A percentile compares a stretch with the other conserved stretches of the same genome.
These are phyloP conservation scores for Rhodamnia argentea DNA, from an alignment of 345 rosid genomes.

Conservation along the genomic window DNA sequence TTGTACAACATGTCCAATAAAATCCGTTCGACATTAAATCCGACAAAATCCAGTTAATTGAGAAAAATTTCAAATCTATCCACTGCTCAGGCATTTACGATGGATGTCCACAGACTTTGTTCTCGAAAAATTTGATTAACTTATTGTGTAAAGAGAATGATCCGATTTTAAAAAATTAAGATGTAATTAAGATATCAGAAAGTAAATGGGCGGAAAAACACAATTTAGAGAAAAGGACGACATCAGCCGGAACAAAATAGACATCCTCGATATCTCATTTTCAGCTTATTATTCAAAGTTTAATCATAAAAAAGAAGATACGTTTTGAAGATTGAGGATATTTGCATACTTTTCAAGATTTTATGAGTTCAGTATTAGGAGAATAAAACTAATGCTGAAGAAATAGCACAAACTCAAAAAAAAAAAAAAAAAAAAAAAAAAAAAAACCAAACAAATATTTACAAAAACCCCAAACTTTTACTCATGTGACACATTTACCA, in stretches of 20 bases:
- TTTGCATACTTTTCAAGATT: not conserved
- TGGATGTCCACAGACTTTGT: not conserved
- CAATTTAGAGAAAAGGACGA: not conserved
- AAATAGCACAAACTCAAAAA: not conserved
- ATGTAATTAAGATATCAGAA: not conserved
- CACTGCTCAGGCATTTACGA: fast-evolving
- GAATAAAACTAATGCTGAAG: not conserved
- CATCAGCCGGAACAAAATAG: not conserved
- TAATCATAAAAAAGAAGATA: not conserved
- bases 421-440: not conserved
- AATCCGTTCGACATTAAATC: not conserved
- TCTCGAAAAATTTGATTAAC: not conserved
- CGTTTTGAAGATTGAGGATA: not conserved
- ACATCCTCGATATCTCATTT: not conserved
- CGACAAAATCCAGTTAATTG: fast-evolving
- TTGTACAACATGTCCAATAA: not conserved
- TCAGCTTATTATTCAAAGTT: not conserved
- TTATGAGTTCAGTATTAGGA: not conserved
- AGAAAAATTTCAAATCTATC: not conserved
- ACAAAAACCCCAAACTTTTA: no score
- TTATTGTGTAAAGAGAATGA: no score
- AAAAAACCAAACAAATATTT: no score
- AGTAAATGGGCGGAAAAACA: not conserved
- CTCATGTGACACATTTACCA: no score
- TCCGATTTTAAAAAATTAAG: not conserved